Evolutionary conservation across 164 flowering plant species (phyloP), one percentile per base, ranked within the genome.

Genomic region (Liriodendron chinense): DNA sequence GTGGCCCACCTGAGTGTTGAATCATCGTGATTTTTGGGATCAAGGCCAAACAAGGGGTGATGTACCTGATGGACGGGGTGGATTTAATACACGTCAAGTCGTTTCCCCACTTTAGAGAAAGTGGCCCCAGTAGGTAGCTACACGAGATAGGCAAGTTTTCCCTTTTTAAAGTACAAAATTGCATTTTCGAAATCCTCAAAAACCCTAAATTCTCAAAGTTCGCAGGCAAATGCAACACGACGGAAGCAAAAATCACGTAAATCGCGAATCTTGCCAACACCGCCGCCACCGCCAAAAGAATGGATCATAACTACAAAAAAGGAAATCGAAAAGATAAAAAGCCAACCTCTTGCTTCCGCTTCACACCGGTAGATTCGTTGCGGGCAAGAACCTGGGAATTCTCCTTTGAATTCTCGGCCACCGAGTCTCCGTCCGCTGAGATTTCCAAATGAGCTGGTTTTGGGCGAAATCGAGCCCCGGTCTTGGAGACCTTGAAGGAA

Each of bases 401-500:
- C 23, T 80, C 84, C 72, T 75, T 76, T 16, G 82, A 72, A 71
- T 74, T 68, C 10, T 81, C 83, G 0, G 69, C 77, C 0, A 9
- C 82, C 13, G 59, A 12, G 59, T 53, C 59, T 53, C 18, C 59
- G 3, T 82, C 85, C 2, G 77, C 86, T 24, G 63, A 43, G 64
- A 26, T 47, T 7, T 84, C 86, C 0, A 82, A 28, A 50, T 73
- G 87, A 72, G 78, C 67, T 22, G 85, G 87, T 71, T 85, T 86
- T 5, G 88, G 90, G 21, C 83, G 83, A 78, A 82, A 92, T 82
- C 93, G 84, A 8, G 80, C 77, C 43, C 98, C 94, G 1, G 77
- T 82, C 82, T 84, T 91, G 20, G 93, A 80, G 24, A 94, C 86
- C 83, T 90, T 94, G 75, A 94, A 94, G 6, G 98, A 92, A 23